Base-by-base conservation (phyloP, 345 rosid genomes). In the Barbarea vulgaris region DNA sequence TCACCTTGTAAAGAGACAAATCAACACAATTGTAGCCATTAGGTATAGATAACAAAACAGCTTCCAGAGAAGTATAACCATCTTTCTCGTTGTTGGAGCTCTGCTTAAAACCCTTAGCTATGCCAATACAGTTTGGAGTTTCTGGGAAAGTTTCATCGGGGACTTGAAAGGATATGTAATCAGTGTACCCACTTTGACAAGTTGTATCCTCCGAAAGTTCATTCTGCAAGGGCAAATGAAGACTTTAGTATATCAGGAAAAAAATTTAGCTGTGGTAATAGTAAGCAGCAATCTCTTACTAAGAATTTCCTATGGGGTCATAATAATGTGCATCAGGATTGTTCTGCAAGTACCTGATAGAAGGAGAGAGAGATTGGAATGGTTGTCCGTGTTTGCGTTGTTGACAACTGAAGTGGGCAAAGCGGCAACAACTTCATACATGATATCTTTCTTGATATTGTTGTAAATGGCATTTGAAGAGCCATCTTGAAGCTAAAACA, bases 1-100 rank as follows among this genome's bases (percentile, higher is more conserved):
- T 83, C 52, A 93, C 98, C 98, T 93, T 93, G 74, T 93, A 93
- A 24, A 93, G 76, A 24, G 97, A 84, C 66, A 93, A 83, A 78
- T 93, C 98, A 53, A 85, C 91, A 69, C 91, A 89, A 47, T 63
- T 75, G 74, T 86, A 86, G 69, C 84, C 93, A 59, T 79, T 69
- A 33, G 96, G 96, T 52, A 93, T 61, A 67, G 81, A 87, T 68
- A 89, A 74, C 77, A 91, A 79, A 61, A 81, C 75, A 53, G 86
- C 90, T 86, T 89, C 97, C 78, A 91, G 57, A 42, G 84, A 77
- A 64, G 82, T 67, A 62, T 74, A 73, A 6, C 86, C 86, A 75
- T 52, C 68, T 57, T 60, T 79, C 33, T 68, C 50, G 64, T 67
- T 80, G 83, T 69, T 79, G 70, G 10, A 57, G 51, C 77, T 80